Percentiles rank a stretch among this genome's conserved stretches.
Evolutionary conservation across 768 basidiomycete species (phyloP).

Genomic region (Russula emetica): DNA sequence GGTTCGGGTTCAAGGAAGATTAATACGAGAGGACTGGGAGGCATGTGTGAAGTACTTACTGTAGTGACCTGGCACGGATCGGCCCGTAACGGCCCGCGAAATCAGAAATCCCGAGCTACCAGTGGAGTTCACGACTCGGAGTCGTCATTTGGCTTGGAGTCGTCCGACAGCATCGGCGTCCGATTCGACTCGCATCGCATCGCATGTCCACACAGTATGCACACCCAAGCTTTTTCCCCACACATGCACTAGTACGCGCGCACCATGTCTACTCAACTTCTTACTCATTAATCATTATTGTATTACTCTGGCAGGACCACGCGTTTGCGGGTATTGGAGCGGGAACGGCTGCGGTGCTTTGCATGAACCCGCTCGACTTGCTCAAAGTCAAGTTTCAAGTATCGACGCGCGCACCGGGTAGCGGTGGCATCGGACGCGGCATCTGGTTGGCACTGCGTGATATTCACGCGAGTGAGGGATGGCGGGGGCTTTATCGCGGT

Average conservation of each 20-base stretch:
- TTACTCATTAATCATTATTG: no score
- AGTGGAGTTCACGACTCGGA: no score
- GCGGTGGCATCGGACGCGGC: slow-evolving; percentile 60
- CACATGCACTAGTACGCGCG: slow-evolving; percentile 33
- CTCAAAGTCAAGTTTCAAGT: slow-evolving; percentile 94
- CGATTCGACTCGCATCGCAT: neutral
- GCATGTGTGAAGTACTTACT: no score
- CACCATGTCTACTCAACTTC: neutral
- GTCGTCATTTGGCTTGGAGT: no score
- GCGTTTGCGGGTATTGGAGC: slow-evolving; percentile 91
- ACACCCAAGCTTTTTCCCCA: slow-evolving; percentile 30
- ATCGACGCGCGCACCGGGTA: slow-evolving; percentile 57
- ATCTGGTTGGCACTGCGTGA: slow-evolving; percentile 73
- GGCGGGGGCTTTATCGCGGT: slow-evolving; percentile 86
- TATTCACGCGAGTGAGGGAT: slow-evolving; percentile 72
- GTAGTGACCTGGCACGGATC: neutral
- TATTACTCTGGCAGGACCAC: slow-evolving; percentile 66
- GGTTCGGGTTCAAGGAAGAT: no score
- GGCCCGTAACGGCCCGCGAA: neutral
- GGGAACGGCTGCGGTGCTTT: slow-evolving; percentile 85
- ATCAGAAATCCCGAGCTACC: neutral
- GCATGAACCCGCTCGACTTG: slow-evolving; percentile 96
- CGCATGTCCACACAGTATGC: slow-evolving; percentile 19
- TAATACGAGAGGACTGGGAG: no score
- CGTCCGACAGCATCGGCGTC: neutral